Base-by-base conservation (phyloP, 441 rosid genomes). In the Daphne laureola region DNA sequence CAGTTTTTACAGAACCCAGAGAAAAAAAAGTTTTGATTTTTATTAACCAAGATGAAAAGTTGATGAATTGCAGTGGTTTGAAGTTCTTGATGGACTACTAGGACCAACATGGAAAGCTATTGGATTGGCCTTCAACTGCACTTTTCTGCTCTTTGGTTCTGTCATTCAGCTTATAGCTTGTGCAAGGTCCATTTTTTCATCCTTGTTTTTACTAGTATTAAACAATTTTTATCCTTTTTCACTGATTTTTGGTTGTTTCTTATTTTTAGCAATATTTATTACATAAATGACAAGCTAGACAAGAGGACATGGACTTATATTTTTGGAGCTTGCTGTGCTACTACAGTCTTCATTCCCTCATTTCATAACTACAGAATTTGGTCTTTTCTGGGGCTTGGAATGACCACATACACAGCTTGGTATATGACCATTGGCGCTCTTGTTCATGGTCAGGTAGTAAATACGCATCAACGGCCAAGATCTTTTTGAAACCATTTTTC, bases 231-330 rank as follows among this genome's bases (percentile, higher is more conserved):
- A 21, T 21, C 25, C 25, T 2, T 31, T 31, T 31, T 12, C 14
- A 17, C 46, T 43, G 56, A 54, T 42, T 62, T 18, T 2, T 21
- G 9, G 36, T 21, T 36, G 53, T 8, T 14, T 53, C n/a, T 36
- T 36, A 3, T 53, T 64, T 54, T 42, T 75, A 78, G 88, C 55
- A 82, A 79, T 59, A 79, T 82, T 58, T 79, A 82, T 64, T 82
- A 82, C 57, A 82, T 79, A 53, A 68, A 82, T 54, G 83, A 79
- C 67, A 67, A 69, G 11, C 31, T 80, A 49, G 83, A 80, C 74
- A 80, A 80, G 72, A 73, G 83, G 74, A 75, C 87, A 69, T 81
- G 81, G 87, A 78, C 87, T 9, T 81, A 78, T 50, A 78, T 81
- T 51, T 81, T 81, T 51, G 83, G 87, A 64, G 86, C 81, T 36